These are phyloP conservation scores for Candida buenavistaensis DNA, from an alignment of 1,139 yeast species.

Conservation along the genomic window DNA sequence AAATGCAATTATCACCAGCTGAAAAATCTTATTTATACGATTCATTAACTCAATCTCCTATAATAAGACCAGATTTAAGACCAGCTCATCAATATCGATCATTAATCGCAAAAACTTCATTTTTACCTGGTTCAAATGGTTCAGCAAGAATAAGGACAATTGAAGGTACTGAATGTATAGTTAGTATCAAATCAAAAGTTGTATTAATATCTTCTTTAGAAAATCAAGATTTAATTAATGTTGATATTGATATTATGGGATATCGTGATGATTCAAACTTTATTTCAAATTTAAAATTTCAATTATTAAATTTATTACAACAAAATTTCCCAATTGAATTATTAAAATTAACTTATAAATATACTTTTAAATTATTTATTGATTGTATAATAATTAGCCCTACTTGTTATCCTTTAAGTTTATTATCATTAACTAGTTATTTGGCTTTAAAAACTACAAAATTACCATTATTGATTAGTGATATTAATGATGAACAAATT, in stretches of 20 bases:
- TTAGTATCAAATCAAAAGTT: conserved; percentile 84
- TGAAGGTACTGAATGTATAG: conserved; percentile 92
- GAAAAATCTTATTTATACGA: conserved; percentile 80
- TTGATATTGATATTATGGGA: conserved; percentile 77
- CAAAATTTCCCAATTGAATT: conserved; percentile 48
- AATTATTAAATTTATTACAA: conserved; percentile 47
- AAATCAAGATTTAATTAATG: conserved; percentile 53
- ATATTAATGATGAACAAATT: conserved; percentile 53
- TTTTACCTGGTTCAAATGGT: conserved; percentile 86
- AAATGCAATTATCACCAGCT: conserved; percentile 76
- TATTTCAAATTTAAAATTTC: conserved; percentile 57
- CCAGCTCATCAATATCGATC: conserved; percentile 75
- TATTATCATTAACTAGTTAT: conserved; percentile 75
- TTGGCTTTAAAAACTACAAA: conserved; percentile 78
- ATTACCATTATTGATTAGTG: conserved; percentile 72
- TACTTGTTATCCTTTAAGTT: conserved; percentile 69
- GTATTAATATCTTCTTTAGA: conserved; percentile 54
- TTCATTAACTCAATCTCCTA: conserved; percentile 61
- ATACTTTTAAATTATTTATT: conserved; percentile 71
- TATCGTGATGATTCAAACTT: conserved; percentile 68
- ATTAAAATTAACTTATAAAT: conserved; percentile 67
- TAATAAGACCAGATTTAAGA: conserved; percentile 84
- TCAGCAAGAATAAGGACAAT: conserved; percentile 81
- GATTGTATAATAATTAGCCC: conserved; percentile 77
- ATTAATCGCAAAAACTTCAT: conserved; percentile 75